phyloP scores from a whole-genome alignment of 257 asterid genomes.

The Fraxinus quadrangulata region DNA sequence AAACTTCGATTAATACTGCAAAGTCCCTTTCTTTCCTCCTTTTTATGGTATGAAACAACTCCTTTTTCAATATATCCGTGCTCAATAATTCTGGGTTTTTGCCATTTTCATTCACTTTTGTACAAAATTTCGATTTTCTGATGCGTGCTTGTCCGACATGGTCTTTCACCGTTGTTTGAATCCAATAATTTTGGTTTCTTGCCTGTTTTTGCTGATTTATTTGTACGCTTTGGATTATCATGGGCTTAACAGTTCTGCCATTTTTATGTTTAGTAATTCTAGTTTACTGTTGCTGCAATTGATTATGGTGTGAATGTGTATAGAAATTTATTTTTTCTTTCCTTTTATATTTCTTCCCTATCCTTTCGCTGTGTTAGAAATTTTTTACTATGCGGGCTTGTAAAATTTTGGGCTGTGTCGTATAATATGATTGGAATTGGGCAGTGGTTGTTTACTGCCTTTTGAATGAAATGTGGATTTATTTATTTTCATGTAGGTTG shows the following conservation, averaged over 20 bases:
- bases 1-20: slow-evolving; percentile 28
- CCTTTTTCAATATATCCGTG: not conserved
- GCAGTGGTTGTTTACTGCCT: not conserved
- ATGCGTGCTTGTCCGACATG: not conserved
- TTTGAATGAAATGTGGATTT: not conserved
- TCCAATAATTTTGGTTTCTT: not conserved
- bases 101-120: not conserved
- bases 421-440: not conserved
- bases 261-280: no score
- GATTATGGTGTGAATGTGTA: no score
- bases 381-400: not conserved
- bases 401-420: not conserved
- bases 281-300: no score
- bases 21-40: slow-evolving; percentile 25
- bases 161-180: not conserved
- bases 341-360: no score
- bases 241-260: not conserved
- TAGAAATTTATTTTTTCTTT: no score
- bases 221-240: not conserved
- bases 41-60: slow-evolving; percentile 28
- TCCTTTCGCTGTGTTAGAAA: not conserved
- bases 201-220: not conserved
- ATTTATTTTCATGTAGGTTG: not conserved
- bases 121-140: not conserved
- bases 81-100: not conserved